A percentile compares a stretch with the other conserved stretches of the same genome.
Conservation (phyloP, 768 basidiomycete species). For the Lactifluus echinatus region DNA sequence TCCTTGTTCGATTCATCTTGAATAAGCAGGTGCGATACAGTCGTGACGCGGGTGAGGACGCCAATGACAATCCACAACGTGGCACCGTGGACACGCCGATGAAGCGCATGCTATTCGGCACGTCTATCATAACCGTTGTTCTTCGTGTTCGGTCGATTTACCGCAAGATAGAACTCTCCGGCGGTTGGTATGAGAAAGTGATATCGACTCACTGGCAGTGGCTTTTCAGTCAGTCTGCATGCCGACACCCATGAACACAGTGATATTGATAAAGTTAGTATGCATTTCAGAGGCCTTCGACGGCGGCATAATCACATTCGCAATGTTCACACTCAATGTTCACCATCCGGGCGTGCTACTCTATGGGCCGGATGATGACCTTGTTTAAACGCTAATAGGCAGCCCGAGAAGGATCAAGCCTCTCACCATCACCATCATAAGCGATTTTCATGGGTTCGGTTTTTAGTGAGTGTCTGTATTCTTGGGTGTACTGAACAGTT, state of each 20-base stretch:
- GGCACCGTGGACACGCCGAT: background rate
- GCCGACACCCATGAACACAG: too few relatives aligned
- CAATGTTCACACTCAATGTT: slow-evolving; percentile 9
- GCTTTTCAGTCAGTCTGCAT: slow-evolving; percentile 8
- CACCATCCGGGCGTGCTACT: slow-evolving; percentile 17
- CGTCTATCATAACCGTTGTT: background rate
- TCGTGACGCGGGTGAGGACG: background rate
- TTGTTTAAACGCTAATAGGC: too few relatives aligned
- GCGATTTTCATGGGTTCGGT: too few relatives aligned
- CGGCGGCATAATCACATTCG: slow-evolving; percentile 7
- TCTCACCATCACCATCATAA: too few relatives aligned
- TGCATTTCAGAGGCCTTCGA: slow-evolving; percentile 3
- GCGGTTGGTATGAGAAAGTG: slow-evolving; percentile 10
- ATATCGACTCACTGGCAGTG: slow-evolving; percentile 13
- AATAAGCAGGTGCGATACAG: background rate
- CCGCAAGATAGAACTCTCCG: slow-evolving; percentile 10
- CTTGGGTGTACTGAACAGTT: too few relatives aligned
- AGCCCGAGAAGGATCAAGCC: too few relatives aligned
- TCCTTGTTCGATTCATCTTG: slow-evolving; percentile 1
- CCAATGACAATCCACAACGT: background rate
- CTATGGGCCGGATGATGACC: too few relatives aligned
- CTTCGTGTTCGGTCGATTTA: slow-evolving; percentile 6
- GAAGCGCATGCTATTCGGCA: background rate
- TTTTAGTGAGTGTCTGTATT: too few relatives aligned
- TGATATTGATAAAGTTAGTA: too few relatives aligned